These are phyloP conservation scores for Posidonia oceanica DNA, from an alignment of 116 monocot genomes.

Conservation along the genomic window DNA sequence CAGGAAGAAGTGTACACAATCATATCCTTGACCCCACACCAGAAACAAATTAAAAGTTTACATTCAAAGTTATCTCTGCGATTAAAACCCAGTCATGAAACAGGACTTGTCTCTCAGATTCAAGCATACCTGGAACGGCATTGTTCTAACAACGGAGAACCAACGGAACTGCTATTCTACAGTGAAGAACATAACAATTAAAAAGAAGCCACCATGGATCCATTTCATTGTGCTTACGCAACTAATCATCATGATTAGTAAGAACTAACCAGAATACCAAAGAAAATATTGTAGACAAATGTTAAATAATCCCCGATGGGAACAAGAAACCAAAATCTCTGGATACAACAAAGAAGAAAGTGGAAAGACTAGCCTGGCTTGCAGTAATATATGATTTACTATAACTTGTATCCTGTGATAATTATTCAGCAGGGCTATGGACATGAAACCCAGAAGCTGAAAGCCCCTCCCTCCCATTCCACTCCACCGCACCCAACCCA, in stretches of 20 bases:
- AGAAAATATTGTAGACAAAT: conserved; percentile 4
- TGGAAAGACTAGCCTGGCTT: background rate
- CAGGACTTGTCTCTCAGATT: no score
- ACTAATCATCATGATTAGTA: background rate
- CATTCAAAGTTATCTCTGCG: no score
- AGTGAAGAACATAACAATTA: no score
- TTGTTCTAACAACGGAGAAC: no score
- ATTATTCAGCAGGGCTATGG: conserved; percentile 1
- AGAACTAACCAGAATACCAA: background rate
- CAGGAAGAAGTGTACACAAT: no score
- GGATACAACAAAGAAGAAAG: background rate
- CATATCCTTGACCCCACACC: no score
- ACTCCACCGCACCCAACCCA: background rate
- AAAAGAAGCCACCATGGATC: background rate
- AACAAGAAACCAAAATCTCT: background rate
- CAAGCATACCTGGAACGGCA: no score
- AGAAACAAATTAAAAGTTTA: no score
- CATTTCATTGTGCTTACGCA: background rate
- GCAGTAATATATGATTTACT: conserved; percentile 1
- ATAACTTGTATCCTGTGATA: background rate
- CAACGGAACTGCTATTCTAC: no score
- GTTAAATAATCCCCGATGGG: background rate
- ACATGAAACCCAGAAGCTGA: background rate
- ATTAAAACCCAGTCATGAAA: no score
- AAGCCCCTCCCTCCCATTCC: background rate